Evolutionary conservation across 2,329 filamentous ascomycete genomes (phyloP).

Genomic region (Chrysoporthe austroafricana): DNA sequence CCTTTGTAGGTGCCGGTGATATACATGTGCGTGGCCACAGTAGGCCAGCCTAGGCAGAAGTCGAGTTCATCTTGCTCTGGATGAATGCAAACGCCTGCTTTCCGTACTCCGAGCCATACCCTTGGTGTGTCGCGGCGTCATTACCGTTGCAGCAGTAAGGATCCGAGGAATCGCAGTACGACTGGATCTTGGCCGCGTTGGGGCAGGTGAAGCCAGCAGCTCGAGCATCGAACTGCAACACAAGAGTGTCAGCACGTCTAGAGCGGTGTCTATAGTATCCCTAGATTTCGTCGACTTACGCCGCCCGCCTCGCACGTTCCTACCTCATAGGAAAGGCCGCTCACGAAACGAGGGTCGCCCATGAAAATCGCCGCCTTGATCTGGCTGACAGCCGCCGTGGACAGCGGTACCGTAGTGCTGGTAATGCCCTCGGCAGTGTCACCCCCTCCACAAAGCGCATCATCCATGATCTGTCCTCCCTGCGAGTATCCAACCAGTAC

Average conservation of each 20-base stretch:
- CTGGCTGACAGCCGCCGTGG: conserved; percentile 51
- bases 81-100: conserved; percentile 59
- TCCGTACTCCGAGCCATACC: conserved; percentile 61
- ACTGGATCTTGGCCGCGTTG: conserved; percentile 57
- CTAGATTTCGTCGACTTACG: conserved; percentile 47
- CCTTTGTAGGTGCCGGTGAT: too few relatives aligned
- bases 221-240: conserved; percentile 56
- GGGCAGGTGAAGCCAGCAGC: conserved; percentile 58
- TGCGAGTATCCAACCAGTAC: conserved; percentile 68
- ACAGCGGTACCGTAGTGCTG: conserved; percentile 48
- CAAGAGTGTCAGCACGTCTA: not conserved
- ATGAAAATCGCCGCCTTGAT: conserved; percentile 67
- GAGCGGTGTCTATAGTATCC: not conserved
- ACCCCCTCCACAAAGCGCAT: conserved; percentile 62
- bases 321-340: conserved; percentile 61
- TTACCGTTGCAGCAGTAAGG: conserved; percentile 67
- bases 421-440: conserved; percentile 50
- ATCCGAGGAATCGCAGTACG: conserved; percentile 63
- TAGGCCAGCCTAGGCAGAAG: not conserved
- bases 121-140: conserved; percentile 57
- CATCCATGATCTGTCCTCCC: conserved; percentile 67
- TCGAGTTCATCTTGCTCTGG: conserved; percentile 49
- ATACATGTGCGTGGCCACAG: not conserved
- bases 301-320: conserved; percentile 63
- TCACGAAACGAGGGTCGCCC: conserved; percentile 61